Base-by-base conservation (phyloP, 441 rosid genomes). In the Erodium trifolium region DNA sequence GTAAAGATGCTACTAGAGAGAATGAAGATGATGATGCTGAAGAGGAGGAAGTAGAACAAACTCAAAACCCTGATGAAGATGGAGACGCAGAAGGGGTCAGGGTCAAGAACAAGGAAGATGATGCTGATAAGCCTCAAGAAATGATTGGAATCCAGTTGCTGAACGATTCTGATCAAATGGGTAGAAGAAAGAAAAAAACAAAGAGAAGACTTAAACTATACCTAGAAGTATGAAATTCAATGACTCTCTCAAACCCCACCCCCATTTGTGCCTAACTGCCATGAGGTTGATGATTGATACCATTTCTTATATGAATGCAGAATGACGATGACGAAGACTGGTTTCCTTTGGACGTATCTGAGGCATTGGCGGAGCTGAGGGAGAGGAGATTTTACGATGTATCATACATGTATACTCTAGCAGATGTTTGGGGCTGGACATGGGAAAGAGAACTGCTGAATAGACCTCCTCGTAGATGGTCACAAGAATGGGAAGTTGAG, bases 341-440 rank as follows among this genome's bases (percentile, higher is more conserved):
- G 97, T 87, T 93, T 87, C 96, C 98, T 68, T 78, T 75, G 80
- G 96, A 93, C 63, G 71, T 85, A 75, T 81, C 82, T 59, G 99
- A 86, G 81, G 99, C 97, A 60, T 87, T 88, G 81, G 83, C 88
- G 81, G 99, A 91, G 84, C 72, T 93, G 80, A 87, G 97, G 74
- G 80, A 86, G 67, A 85, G 96, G 67, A 85, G 85, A 80, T 81
- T 84, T 60, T 93, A 89, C 72, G 89, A 88, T 62, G 93, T 85
- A 43, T 78, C 86, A 53, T 96, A 93, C 73, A 93, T 93, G 96
- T 93, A 91, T 78, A 88, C 95, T 5, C 85, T 91, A 78, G 93
- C 99, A 67, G 99, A 93, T 85, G 99, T 79, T 73, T 93, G 99
- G 99, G 97, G 96, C 75, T 93, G 99, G 99, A 91, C 97, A 41